Conservation (phyloP, 192 early-diverging fungal species). For the Mortierella claussenii region DNA sequence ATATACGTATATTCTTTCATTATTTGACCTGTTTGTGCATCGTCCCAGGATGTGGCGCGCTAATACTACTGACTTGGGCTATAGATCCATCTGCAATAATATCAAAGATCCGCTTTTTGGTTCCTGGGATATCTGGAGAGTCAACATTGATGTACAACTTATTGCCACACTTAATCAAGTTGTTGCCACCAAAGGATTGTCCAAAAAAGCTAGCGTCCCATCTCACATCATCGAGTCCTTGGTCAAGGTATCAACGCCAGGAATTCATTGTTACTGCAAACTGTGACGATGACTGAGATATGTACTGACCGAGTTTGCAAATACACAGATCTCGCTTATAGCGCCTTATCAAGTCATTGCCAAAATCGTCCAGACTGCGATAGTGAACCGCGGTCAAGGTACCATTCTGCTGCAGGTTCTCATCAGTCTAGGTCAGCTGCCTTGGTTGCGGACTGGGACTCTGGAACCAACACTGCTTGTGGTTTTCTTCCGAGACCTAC, state of each 20-base stretch:
- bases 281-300: too few relatives aligned
- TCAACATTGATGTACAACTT: slow-evolving; percentile 21
- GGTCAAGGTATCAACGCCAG: slow-evolving; percentile 35
- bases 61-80: not conserved
- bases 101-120: slow-evolving; percentile 30
- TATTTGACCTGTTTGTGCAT: too few relatives aligned
- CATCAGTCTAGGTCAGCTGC: slow-evolving; percentile 21
- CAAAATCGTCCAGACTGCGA: slow-evolving; percentile 16
- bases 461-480: slow-evolving; percentile 12
- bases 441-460: slow-evolving; percentile 21
- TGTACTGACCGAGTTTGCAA: too few relatives aligned
- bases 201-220: not conserved
- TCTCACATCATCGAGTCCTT: slow-evolving; percentile 22
- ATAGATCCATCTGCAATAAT: slow-evolving; percentile 20
- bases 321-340: slow-evolving; percentile 29
- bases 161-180: slow-evolving; percentile 33
- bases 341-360: slow-evolving; percentile 32
- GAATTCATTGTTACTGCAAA: too few relatives aligned
- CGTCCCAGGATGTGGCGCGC: too few relatives aligned
- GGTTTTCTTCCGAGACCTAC: slow-evolving; percentile 8
- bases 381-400: slow-evolving; percentile 32
- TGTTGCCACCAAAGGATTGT: slow-evolving; percentile 9
- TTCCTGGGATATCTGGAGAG: slow-evolving; percentile 37
- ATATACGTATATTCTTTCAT: too few relatives aligned
- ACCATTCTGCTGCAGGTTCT: slow-evolving; percentile 19